A percentile compares a stretch with the other conserved stretches of the same genome.
Evolutionary conservation across 176 grass and related monocot species (phyloP).

Genomic region (Luzula sylvatica): DNA sequence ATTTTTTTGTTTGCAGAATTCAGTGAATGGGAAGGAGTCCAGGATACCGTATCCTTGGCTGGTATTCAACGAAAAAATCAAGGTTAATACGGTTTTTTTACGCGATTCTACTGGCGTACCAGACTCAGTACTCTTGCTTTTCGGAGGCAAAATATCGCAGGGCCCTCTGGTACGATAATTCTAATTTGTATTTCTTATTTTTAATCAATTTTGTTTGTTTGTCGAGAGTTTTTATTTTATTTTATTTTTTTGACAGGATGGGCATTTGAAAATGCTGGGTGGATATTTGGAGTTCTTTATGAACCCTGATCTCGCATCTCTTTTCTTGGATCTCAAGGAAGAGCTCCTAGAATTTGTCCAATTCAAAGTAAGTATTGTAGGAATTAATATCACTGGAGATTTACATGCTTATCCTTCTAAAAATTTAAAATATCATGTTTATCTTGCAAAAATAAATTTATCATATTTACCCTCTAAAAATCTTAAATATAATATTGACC

Average conservation of each 20-base stretch:
- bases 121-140: constrained; percentile 80
- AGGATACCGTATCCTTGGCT: constrained; percentile 96
- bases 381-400: not conserved
- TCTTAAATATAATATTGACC: no score
- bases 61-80: constrained; percentile 98
- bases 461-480: no score
- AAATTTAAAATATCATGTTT: no score
- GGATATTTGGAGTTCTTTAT: constrained; percentile 99
- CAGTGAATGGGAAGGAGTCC: constrained; percentile 79
- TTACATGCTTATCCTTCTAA: not conserved
- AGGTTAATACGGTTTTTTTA: constrained; percentile 94
- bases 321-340: constrained; percentile 64
- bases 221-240: constrained; percentile 7
- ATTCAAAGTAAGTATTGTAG: constrained; percentile 37
- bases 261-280: constrained; percentile 95
- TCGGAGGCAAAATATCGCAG: constrained; percentile 63
- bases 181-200: not conserved
- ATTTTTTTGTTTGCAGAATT: constrained; percentile 66
- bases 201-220: no score
- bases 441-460: no score
- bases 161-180: constrained; percentile 60
- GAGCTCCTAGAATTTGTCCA: constrained; percentile 84
- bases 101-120: constrained; percentile 89
- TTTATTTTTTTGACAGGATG: constrained; percentile 41
- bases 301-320: constrained; percentile 71